phyloP scores from a whole-genome alignment of 208 protist species.

The Crithidia expoeki region DNA sequence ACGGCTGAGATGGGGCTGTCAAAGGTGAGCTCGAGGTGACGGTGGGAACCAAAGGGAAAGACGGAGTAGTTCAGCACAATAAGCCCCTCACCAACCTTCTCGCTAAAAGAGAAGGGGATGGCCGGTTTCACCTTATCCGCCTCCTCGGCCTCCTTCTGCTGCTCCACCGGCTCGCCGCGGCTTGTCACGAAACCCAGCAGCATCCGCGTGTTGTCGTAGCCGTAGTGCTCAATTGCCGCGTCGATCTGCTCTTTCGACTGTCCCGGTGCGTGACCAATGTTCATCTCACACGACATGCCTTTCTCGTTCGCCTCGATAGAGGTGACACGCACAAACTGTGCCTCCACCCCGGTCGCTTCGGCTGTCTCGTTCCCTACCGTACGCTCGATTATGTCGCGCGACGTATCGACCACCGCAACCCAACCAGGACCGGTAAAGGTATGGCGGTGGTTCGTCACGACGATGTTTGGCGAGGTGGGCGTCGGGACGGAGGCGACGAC shows the following conservation, averaged over 20 bases:
- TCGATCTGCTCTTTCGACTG: constrained; percentile 23
- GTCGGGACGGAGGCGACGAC: constrained; percentile 23
- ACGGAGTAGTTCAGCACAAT: constrained; percentile 35
- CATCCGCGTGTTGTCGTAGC: constrained; percentile 34
- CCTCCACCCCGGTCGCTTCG: constrained; percentile 38
- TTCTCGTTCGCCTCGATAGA: constrained; percentile 28
- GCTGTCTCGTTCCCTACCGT: constrained; percentile 54
- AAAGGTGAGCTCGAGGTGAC: constrained; percentile 40
- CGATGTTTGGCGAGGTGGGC: constrained; percentile 17
- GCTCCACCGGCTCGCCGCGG: neutral
- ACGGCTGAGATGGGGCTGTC: constrained; percentile 14
- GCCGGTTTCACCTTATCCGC: neutral
- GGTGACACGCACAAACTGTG: constrained; percentile 43
- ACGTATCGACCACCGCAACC: constrained; percentile 34
- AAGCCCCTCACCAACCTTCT: constrained; percentile 31
- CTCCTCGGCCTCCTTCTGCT: neutral
- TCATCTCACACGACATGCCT: constrained; percentile 39
- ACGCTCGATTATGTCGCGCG: constrained; percentile 44
- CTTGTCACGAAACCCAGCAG: constrained; percentile 30
- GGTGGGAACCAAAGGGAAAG: constrained; percentile 9
- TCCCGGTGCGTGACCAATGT: constrained; percentile 35
- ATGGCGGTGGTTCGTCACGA: constrained; percentile 38
- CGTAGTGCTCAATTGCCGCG: constrained; percentile 27
- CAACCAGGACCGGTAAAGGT: constrained; percentile 39
- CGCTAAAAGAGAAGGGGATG: constrained; percentile 20